These are phyloP conservation scores for Infundibulicybe gibba DNA, from an alignment of 768 basidiomycete species.

Conservation along the genomic window DNA sequence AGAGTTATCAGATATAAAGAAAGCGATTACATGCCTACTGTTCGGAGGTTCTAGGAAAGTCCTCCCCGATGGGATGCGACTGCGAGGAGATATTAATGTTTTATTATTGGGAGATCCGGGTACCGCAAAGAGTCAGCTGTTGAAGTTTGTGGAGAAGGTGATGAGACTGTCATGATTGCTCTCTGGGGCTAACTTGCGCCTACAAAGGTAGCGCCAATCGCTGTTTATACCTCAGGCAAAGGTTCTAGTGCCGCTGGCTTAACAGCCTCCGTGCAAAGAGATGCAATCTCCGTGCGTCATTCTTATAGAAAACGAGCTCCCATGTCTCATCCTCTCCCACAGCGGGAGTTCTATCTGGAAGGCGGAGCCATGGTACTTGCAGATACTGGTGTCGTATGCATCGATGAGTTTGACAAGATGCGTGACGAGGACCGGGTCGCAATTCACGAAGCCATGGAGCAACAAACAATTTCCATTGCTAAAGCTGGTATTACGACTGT, in stretches of 20 bases:
- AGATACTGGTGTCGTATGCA: slow-evolving; percentile 97
- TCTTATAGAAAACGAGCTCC: not conserved
- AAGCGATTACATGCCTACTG: slow-evolving; percentile 92
- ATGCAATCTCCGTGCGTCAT: slow-evolving; percentile 75
- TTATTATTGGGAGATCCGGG: slow-evolving; percentile 95
- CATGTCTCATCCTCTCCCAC: slow-evolving; percentile 3
- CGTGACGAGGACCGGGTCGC: slow-evolving; percentile 98
- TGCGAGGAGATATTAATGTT: slow-evolving; percentile 98
- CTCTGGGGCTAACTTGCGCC: slow-evolving; percentile 1
- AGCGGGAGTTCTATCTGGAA: slow-evolving; percentile 99
- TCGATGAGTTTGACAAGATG: slow-evolving; percentile 99
- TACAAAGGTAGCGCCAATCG: slow-evolving; percentile 86
- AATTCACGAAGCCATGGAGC: slow-evolving; percentile 99
- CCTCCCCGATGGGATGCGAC: slow-evolving; percentile 93
- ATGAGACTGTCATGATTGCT: not conserved
- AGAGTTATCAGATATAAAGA: slow-evolving; percentile 80
- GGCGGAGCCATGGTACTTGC: slow-evolving; percentile 99
- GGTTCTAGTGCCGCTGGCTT: slow-evolving; percentile 98
- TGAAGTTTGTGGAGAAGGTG: slow-evolving; percentile 98
- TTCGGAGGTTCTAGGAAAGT: slow-evolving; percentile 98
- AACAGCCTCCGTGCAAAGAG: slow-evolving; percentile 95
- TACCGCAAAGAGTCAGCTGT: slow-evolving; percentile 95
- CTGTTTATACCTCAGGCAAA: slow-evolving; percentile 98
- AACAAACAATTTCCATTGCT: slow-evolving; percentile 98
- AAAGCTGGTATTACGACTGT: slow-evolving; percentile 99